A percentile compares a stretch with the other conserved stretches of the same genome.
Evolutionary conservation across 2,329 filamentous ascomycete genomes (phyloP).

Genomic region (Talaromyces islandicus): DNA sequence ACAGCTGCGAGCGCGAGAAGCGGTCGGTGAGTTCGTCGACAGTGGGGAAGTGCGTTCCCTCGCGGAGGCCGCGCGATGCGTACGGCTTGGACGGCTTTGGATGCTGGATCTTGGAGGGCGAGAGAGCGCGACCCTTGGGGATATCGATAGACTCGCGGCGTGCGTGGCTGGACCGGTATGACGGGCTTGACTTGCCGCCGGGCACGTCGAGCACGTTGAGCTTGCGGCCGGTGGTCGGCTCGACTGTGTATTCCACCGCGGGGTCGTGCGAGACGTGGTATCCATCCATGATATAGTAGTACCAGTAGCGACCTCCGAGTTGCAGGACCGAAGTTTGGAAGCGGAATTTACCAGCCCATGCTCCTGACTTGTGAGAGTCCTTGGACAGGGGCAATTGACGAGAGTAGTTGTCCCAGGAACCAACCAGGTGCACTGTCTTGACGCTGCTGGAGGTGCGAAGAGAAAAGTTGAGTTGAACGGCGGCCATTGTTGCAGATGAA

Average conservation of each 20-base stretch:
- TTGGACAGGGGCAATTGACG: slow-evolving; percentile 92
- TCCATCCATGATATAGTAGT: slow-evolving; percentile 99
- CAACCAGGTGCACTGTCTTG: slow-evolving; percentile 95
- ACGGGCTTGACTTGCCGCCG: slow-evolving; percentile 35
- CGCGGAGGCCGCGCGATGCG: slow-evolving; percentile 80
- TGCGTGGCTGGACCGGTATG: slow-evolving; percentile 30
- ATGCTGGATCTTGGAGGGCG: slow-evolving; percentile 80
- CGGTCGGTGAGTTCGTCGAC: slow-evolving; percentile 74
- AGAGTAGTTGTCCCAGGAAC: slow-evolving; percentile 96
- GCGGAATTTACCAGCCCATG: slow-evolving; percentile 94
- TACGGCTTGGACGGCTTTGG: slow-evolving; percentile 85
- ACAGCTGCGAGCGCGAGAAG: slow-evolving; percentile 66
- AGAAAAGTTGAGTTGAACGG: slow-evolving; percentile 90
- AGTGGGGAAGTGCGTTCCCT: slow-evolving; percentile 64
- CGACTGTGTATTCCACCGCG: slow-evolving; percentile 77
- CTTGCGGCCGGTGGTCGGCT: slow-evolving; percentile 94
- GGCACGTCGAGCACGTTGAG: slow-evolving; percentile 96
- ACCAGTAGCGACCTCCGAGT: slow-evolving; percentile 94
- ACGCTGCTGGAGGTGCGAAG: slow-evolving; percentile 93
- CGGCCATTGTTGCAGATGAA: slow-evolving; percentile 63
- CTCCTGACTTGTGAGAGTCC: slow-evolving; percentile 78
- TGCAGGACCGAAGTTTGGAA: slow-evolving; percentile 84
- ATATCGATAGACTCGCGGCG: slow-evolving; percentile 57
- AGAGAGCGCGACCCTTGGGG: slow-evolving; percentile 82
- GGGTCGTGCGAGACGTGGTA: slow-evolving; percentile 98